Evolutionary conservation across 2,329 filamentous ascomycete species (phyloP).

Genomic region (Aspergillus amoenus): DNA sequence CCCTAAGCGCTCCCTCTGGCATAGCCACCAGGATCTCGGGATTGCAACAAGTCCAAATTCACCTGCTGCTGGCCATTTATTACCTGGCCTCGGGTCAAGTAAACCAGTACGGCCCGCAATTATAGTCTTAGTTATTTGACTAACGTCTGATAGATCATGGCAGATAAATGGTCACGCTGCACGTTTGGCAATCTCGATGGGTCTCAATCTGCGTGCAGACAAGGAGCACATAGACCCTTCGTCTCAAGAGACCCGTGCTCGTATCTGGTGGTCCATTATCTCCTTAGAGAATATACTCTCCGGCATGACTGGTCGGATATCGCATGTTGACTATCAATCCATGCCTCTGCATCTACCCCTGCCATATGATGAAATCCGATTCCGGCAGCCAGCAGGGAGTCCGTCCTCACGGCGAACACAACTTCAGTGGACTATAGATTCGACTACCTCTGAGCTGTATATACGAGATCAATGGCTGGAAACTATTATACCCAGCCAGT

Average conservation of each 20-base stretch:
- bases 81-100: background rate
- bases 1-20: background rate
- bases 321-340: background rate
- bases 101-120: background rate
- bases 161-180: constrained; percentile 38
- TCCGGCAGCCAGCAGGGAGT: background rate
- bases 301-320: constrained; percentile 41
- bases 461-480: constrained; percentile 1
- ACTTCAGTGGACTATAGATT: background rate
- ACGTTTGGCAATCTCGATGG: constrained; percentile 39
- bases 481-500: background rate
- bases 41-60: background rate
- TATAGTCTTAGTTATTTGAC: background rate
- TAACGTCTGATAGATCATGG: constrained; percentile 34
- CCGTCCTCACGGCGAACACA: background rate
- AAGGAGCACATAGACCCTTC: constrained; percentile 31
- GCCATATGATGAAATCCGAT: background rate
- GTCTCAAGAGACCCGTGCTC: constrained; percentile 40
- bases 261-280: constrained; percentile 44
- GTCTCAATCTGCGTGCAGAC: constrained; percentile 40
- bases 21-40: background rate
- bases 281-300: constrained; percentile 39
- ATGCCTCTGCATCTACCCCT: background rate
- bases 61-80: background rate
- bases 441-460: background rate